Evolutionary conservation across 179 eudicot genomes (phyloP).

Genomic region (Carnegiea gigantea): DNA sequence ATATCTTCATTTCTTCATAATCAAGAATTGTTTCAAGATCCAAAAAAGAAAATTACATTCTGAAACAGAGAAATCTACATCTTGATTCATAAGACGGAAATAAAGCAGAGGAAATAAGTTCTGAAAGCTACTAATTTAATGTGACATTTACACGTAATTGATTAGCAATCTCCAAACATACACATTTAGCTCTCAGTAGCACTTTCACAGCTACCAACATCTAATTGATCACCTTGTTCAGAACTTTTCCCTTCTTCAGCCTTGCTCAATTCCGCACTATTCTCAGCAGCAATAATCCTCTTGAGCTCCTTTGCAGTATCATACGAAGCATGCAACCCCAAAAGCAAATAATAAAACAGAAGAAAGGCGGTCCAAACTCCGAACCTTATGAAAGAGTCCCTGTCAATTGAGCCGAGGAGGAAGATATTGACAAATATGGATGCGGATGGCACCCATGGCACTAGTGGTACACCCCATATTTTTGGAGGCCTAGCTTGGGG

Average conservation of each 20-base stretch:
- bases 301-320: slow-evolving; percentile 49
- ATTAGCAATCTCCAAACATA: background rate
- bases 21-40: background rate
- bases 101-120: background rate
- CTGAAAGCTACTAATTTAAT: background rate
- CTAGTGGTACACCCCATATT: slow-evolving; percentile 71
- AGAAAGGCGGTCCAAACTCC: slow-evolving; percentile 50
- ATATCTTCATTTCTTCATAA: background rate
- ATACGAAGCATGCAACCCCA: slow-evolving; percentile 75
- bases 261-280: slow-evolving; percentile 18
- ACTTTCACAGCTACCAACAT: background rate
- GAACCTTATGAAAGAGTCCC: slow-evolving; percentile 60
- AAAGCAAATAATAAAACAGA: slow-evolving; percentile 48
- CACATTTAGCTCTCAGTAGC: background rate
- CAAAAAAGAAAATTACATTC: background rate
- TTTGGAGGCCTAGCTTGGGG: slow-evolving; percentile 56
- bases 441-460: slow-evolving; percentile 75
- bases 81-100: background rate
- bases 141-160: background rate
- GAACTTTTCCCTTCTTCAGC: slow-evolving; percentile 21
- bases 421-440: slow-evolving; percentile 64
- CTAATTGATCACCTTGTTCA: background rate
- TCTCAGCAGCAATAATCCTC: slow-evolving; percentile 5
- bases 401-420: slow-evolving; percentile 68
- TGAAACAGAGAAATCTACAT: background rate